Conservation (phyloP, 306 rosid species). For the Glycine soja region DNA sequence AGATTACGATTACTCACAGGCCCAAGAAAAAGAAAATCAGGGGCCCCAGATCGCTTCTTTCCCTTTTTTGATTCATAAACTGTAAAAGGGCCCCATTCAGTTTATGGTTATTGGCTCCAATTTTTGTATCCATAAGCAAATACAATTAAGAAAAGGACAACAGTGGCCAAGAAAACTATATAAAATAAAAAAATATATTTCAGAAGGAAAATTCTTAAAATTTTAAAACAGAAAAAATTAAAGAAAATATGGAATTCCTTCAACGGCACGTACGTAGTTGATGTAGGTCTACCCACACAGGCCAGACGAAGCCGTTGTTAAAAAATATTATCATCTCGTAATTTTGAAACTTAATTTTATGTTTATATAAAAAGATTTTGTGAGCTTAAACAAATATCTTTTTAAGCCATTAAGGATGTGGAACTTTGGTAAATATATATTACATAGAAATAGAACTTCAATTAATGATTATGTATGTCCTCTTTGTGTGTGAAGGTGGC, state of each 20-base stretch:
- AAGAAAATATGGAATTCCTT: too few species aligned
- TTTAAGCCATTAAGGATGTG: neutral
- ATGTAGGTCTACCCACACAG: too few species aligned
- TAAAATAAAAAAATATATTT: neutral
- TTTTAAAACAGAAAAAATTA: too few species aligned
- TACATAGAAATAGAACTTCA: neutral
- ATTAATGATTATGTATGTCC: neutral
- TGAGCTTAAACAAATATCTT: neutral
- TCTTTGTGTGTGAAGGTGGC: slow-evolving; percentile 69
- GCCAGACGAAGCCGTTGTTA: too few species aligned
- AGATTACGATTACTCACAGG: neutral
- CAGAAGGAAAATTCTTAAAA: neutral
- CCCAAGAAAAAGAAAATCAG: neutral
- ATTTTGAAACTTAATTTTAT: neutral
- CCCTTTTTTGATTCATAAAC: neutral
- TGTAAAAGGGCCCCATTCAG: neutral
- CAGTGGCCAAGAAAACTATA: too few species aligned
- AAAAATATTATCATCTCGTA: neutral
- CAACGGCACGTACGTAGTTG: too few species aligned
- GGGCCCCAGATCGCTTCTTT: neutral
- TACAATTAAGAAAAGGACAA: neutral
- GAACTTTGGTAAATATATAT: neutral
- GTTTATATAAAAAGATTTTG: neutral
- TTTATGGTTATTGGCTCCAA: too few species aligned
- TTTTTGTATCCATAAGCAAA: too few species aligned